Evolutionary conservation across 2,329 filamentous ascomycete species (phyloP).

Genomic region (Zelopaecilomyces penicillatus): DNA sequence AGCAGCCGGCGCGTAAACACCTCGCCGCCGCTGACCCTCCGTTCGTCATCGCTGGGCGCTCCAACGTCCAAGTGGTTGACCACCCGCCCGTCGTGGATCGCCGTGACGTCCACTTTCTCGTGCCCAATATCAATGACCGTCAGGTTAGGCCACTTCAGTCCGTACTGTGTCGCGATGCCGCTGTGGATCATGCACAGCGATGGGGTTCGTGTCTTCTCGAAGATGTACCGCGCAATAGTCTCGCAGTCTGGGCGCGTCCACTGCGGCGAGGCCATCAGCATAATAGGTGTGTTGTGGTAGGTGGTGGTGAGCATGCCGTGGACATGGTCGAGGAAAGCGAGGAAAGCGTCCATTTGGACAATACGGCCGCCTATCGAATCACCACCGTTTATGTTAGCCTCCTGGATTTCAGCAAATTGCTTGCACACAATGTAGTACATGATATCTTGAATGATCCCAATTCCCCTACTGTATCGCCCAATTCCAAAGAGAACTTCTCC

Average conservation of each 20-base stretch:
- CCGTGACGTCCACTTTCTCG: slow-evolving; percentile 87
- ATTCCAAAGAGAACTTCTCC: slow-evolving; percentile 9
- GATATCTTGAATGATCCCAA: not conserved
- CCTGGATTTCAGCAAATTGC: not conserved
- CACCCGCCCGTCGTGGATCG: slow-evolving; percentile 73
- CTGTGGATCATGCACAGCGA: slow-evolving; percentile 87
- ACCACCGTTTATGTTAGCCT: not conserved
- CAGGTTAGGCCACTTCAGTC: slow-evolving; percentile 64
- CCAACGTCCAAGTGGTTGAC: slow-evolving; percentile 57
- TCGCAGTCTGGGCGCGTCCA: slow-evolving; percentile 89
- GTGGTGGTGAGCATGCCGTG: slow-evolving; percentile 82
- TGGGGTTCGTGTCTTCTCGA: slow-evolving; percentile 93
- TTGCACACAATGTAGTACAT: not conserved
- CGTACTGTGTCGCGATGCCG: slow-evolving; percentile 80
- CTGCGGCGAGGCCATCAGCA: slow-evolving; percentile 80
- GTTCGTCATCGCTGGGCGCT: slow-evolving; percentile 40
- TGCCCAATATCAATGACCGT: slow-evolving; percentile 87
- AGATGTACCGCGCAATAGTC: slow-evolving; percentile 83
- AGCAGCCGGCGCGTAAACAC: slow-evolving; percentile 70
- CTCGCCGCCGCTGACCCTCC: slow-evolving; percentile 67
- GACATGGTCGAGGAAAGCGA: slow-evolving; percentile 86
- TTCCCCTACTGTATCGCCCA: not conserved
- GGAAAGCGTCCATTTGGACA: slow-evolving; percentile 84
- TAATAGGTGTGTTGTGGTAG: slow-evolving; percentile 91
- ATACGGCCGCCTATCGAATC: slow-evolving; percentile 60